A percentile compares a stretch with the other conserved stretches of the same genome.
Conservation (phyloP, 257 asterid genomes). For the Jaltomata sinuosa region DNA sequence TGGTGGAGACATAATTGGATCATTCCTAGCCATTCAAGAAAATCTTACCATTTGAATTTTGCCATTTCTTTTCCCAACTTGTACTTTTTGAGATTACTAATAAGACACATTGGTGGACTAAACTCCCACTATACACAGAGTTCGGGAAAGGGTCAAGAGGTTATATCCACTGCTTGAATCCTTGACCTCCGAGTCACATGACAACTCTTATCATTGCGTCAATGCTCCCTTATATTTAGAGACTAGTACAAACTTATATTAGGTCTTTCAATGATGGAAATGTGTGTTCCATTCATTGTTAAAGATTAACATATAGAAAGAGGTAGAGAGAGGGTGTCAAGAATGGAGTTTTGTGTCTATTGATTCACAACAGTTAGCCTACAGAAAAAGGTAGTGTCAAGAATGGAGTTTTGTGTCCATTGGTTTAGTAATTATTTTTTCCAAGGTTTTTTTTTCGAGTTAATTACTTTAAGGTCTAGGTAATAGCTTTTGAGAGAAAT, state of each 20-base stretch:
- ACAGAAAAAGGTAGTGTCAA: background rate
- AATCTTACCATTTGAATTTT: conserved; percentile 15
- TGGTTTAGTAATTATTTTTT: background rate
- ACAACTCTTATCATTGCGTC: background rate
- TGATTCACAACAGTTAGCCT: background rate
- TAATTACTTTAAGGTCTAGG: too few species aligned
- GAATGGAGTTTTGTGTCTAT: background rate
- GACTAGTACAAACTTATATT: background rate
- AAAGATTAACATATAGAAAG: background rate
- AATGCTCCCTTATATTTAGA: background rate
- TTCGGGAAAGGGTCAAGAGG: background rate
- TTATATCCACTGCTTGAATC: background rate
- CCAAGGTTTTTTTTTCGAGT: too few species aligned
- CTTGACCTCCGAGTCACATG: background rate
- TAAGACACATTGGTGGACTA: background rate
- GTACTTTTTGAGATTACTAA: background rate
- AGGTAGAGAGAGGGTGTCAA: background rate
- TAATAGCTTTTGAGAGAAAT: too few species aligned
- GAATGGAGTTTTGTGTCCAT: too few species aligned
- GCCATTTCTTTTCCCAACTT: background rate
- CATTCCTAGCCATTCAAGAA: conserved; percentile 18
- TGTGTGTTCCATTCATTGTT: background rate
- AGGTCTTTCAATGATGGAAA: background rate
- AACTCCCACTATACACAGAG: background rate
- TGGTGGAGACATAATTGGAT: conserved; percentile 56